These are phyloP conservation scores for Solanum piurae DNA, from an alignment of 257 asterid genomes.

Conservation along the genomic window DNA sequence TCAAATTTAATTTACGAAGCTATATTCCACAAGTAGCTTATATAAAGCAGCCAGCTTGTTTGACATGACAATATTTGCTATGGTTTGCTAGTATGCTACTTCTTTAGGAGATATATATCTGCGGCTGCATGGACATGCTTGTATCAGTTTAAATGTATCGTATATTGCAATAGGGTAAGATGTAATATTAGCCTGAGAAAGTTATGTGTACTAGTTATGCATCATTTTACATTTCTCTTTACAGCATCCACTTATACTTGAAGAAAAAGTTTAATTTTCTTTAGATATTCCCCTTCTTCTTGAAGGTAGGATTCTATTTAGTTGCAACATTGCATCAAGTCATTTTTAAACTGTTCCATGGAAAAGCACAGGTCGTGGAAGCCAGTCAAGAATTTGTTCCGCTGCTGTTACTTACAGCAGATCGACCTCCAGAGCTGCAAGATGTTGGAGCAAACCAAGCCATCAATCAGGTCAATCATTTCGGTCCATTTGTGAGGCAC, in stretches of 20 bases:
- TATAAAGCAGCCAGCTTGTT: not conserved
- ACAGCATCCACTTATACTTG: not conserved
- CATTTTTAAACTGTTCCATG: not conserved
- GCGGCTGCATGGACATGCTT: not conserved
- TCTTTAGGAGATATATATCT: not conserved
- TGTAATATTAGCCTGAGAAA: not conserved
- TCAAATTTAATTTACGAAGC: not conserved
- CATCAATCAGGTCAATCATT: constrained; percentile 93
- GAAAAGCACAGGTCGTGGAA: constrained; percentile 71
- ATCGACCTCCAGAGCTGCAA: constrained; percentile 91
- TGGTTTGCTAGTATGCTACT: not conserved
- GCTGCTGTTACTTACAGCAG: constrained; percentile 80
- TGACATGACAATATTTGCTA: not conserved
- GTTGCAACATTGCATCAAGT: not conserved
- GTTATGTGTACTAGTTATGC: not conserved
- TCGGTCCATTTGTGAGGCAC: constrained; percentile 66
- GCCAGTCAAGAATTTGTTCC: constrained; percentile 95
- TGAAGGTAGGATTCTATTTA: not conserved
- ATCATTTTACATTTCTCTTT: not conserved
- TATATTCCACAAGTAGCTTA: not conserved
- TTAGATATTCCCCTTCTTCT: not conserved
- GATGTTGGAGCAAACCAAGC: constrained; percentile 99
- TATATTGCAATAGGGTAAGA: not conserved
- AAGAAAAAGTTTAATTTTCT: not conserved
- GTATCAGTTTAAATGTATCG: not conserved